phyloP scores from a whole-genome alignment of 1,284 basidiomycete genomes.

The Apiotrichum gamsii region DNA sequence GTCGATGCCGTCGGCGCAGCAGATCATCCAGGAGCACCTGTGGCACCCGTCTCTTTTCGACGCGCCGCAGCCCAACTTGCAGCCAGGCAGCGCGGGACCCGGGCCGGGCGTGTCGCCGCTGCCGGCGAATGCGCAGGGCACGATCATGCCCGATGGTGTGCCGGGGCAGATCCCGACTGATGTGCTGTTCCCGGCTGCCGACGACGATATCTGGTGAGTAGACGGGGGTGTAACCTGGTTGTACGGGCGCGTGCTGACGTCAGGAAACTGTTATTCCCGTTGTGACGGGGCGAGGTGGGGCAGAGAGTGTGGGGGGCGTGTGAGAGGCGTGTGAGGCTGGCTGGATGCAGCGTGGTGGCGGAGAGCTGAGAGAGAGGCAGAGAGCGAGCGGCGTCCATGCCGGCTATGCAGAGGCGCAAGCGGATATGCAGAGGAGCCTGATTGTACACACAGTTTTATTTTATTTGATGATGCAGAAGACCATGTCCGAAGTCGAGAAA shows the following conservation, averaged over 20 bases:
- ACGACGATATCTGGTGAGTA: slow-evolving; percentile 29
- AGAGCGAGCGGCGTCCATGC: too few species aligned
- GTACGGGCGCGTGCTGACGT: slow-evolving; percentile 1
- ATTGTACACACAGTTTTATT: too few species aligned
- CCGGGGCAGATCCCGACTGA: slow-evolving; percentile 6
- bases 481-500: too few species aligned
- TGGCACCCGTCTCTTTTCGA: slow-evolving; percentile 18
- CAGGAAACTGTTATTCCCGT: slow-evolving; percentile 25
- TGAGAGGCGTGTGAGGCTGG: too few species aligned
- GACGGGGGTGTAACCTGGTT: background rate
- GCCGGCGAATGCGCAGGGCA: background rate
- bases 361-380: too few species aligned
- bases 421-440: too few species aligned
- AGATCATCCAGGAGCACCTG: slow-evolving; percentile 26
- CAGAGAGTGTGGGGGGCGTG: too few species aligned
- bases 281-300: background rate
- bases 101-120: background rate
- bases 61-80: background rate
- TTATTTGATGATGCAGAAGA: too few species aligned
- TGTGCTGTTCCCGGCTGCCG: slow-evolving; percentile 23
- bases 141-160: slow-evolving; percentile 1
- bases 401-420: too few species aligned
- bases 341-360: too few species aligned
- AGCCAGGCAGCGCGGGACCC: background rate
- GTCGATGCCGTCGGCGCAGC: slow-evolving; percentile 19